A percentile compares a stretch with the other conserved stretches of the same genome.
Conservation (phyloP, 768 basidiomycete genomes). For the Clavaria fumosa region DNA sequence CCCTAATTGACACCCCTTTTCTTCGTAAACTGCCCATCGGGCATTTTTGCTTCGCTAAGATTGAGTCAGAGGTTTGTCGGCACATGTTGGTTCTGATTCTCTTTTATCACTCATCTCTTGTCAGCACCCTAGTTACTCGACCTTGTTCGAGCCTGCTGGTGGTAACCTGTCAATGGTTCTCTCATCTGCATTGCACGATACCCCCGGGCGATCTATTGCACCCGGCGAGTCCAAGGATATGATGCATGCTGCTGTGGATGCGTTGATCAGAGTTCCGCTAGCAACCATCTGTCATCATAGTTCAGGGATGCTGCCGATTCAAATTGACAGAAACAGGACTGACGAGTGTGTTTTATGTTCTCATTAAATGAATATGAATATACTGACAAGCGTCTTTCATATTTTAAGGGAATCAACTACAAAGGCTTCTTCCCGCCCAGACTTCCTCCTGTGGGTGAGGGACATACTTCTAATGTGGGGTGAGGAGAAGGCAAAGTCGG, state of each 20-base stretch:
- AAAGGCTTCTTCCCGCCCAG: neutral
- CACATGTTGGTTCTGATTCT: neutral
- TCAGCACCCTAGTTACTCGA: neutral
- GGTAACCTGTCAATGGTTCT: neutral
- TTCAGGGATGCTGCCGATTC: neutral
- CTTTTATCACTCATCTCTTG: neutral
- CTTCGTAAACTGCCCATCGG: conserved; percentile 1
- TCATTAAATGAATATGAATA: neutral
- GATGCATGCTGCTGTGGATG: conserved; percentile 4
- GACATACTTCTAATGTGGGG: conserved; percentile 5
- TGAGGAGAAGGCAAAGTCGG: conserved; percentile 2
- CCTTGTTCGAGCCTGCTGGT: neutral
- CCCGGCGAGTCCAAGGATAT: neutral
- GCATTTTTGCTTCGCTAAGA: neutral
- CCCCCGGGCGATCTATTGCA: neutral
- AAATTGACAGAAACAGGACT: conserved; percentile 4
- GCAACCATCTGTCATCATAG: neutral
- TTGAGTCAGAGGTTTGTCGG: neutral
- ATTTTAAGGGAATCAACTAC: neutral
- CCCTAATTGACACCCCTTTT: conserved; percentile 1
- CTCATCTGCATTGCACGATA: neutral
- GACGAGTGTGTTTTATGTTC: conserved; percentile 2
- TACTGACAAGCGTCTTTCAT: neutral
- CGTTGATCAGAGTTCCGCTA: conserved; percentile 1
- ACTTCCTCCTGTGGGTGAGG: conserved; percentile 6